Base-by-base conservation (phyloP, 73 alveolate species). In the Effrenium voratum region DNA sequence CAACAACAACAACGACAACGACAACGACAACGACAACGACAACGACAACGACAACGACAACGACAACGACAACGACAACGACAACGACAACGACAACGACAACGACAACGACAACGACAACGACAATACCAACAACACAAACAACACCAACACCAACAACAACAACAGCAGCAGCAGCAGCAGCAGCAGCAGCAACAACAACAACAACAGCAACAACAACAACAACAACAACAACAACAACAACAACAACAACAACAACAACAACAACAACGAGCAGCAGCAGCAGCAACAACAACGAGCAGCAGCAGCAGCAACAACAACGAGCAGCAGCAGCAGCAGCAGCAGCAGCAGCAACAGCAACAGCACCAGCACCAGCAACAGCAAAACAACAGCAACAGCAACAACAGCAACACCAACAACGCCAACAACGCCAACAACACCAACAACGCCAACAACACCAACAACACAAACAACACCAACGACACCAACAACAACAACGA, bases 401-500 rank as follows among this genome's bases (percentile, higher is more conserved):
- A 68, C 81, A 26, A 68, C 81, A 26, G 24, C 81, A 26, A 68
- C 81, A 26, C 13, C 81, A 26, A 68, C 81, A 26, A n/a, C 81
- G 8, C 8, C 81, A 26, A 10, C 81, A 68, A 68, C 81, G 24
- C 13, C 81, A 68, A 68, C 81, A 68, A n/a, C 81, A 68, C 8
- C 81, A 68, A n/a, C 81, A 68, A 68, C 81, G 24, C 13, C 81
- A 68, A 68, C 81, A 68, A 68, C 81, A 68, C 8, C 81, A 68
- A 68, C 81, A 68, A 68, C 81, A 68, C 13, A 12, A 68, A 68
- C 81, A 68, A n/a, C 81, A 68, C 8, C 81, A 68, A n/a, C 68
- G 12, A 55, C 68, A 15, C 12, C 68, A 15, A 55, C 68, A 15
- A 22, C 68, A 15, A 55, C 68, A 15, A 55, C 68, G 12, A 55